phyloP scores from a whole-genome alignment of 2,329 filamentous ascomycete species.

The Macrophomina tecta region DNA sequence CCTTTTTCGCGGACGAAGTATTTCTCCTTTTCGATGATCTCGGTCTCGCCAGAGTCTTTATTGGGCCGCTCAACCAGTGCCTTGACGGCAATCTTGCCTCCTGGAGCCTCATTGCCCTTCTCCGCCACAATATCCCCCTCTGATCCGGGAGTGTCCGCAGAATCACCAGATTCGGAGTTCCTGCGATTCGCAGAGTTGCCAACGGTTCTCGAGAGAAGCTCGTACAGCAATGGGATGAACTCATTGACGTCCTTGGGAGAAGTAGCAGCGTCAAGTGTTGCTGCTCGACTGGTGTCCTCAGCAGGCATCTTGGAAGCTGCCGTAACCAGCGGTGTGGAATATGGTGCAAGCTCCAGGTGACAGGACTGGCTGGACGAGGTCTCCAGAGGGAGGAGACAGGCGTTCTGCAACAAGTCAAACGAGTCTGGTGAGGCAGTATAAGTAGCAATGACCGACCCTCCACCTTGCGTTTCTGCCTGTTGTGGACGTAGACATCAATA shows the following conservation, averaged over 20 bases:
- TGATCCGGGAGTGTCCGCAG: not conserved
- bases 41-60: conserved; percentile 19
- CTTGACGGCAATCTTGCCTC: conserved; percentile 27
- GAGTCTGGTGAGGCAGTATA: too few species aligned
- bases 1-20: conserved; percentile 16
- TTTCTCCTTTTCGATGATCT: conserved; percentile 30
- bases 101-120: not conserved
- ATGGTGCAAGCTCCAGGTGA: too few species aligned
- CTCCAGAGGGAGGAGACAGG: too few species aligned
- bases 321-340: too few species aligned
- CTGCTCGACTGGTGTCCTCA: not conserved
- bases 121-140: not conserved
- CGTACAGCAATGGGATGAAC: conserved; percentile 14
- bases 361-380: too few species aligned
- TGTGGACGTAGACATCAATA: too few species aligned
- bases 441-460: too few species aligned
- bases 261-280: not conserved
- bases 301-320: not conserved
- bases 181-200: too few species aligned
- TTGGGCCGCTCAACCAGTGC: conserved; percentile 25
- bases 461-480: too few species aligned
- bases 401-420: too few species aligned
- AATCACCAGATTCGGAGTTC: not conserved
- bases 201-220: not conserved
- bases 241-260: conserved; percentile 5